Base-by-base conservation (phyloP, 2,329 filamentous ascomycete species). In the Cladosporium sp. region DNA sequence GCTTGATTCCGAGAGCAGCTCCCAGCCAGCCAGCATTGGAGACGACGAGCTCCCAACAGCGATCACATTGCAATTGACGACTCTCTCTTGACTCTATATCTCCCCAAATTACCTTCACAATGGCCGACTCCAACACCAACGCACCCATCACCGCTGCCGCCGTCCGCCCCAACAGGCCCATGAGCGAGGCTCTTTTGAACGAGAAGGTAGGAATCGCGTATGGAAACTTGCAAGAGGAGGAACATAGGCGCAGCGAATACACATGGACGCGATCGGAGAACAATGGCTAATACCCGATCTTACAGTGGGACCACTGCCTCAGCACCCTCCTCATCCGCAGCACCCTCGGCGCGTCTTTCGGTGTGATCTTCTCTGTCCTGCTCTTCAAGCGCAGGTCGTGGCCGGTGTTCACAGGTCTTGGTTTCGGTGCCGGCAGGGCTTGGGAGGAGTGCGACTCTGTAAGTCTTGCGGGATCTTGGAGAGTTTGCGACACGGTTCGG, bases 311-410 rank as follows among this genome's bases (percentile, higher is more conserved):
- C 80, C 94, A 92, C 83, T 97, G 95, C 82, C 89, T 99, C 74
- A 98, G 95, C 74, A 97, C 96, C 78, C 88, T 97, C 81, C 88
- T 99, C 78, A 96, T 99, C 85, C 93, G 96, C 82, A 98, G 94
- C 71, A 90, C 92, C 65, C 90, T 99, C 80, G 95, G 95, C 77
- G 91, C 98, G 78, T 92, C 91, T 74, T 99, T 99, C 83, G 95
- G 95, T 78, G 90, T 99, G 80, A 92, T 99, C 82, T 98, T 99
- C 86, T 98, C 95, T 68, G 93, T 99, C 68, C 90, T 99, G 67
- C 83, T 99, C 65, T 99, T 99, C 88, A 97, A 96, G 87, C 91
- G 96, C 81, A 90, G 95, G 83, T 92, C 95, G 72, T 99, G 94
- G 92, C 95, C 95, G 66, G 95, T 93, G n/a, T 95, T 92, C 78